Evolutionary conservation across 2,329 filamentous ascomycete genomes (phyloP).

Genomic region (Colletotrichum lupini): DNA sequence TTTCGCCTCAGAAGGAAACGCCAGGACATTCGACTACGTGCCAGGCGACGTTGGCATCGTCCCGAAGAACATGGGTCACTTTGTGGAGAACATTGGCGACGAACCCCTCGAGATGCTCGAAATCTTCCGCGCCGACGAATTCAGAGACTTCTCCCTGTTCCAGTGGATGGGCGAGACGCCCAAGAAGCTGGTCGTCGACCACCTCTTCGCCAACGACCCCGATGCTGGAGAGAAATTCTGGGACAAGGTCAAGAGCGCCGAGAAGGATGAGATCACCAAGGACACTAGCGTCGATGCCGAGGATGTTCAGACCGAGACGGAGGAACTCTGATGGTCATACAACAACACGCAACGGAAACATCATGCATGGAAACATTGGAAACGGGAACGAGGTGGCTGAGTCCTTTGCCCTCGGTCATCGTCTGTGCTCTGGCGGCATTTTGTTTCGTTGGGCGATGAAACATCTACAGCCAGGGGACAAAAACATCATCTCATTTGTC

Average conservation of each 20-base stretch:
- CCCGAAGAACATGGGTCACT: constrained; percentile 81
- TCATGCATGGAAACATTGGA: neutral
- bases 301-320: neutral
- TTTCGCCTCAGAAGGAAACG: constrained; percentile 75
- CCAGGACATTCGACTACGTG: constrained; percentile 80
- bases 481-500: neutral
- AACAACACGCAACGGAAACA: neutral
- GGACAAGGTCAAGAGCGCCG: constrained; percentile 68
- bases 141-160: constrained; percentile 79
- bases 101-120: constrained; percentile 81
- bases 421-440: neutral
- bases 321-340: constrained; percentile 20
- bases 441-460: constrained; percentile 17
- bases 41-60: constrained; percentile 83
- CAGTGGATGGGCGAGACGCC: constrained; percentile 82
- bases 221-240: constrained; percentile 72
- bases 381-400: constrained; percentile 1
- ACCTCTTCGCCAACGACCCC: constrained; percentile 72
- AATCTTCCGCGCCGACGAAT: constrained; percentile 78
- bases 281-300: neutral
- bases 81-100: constrained; percentile 82
- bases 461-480: neutral
- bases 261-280: constrained; percentile 66
- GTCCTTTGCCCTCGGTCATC: neutral
- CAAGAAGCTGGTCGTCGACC: constrained; percentile 72